phyloP scores from a whole-genome alignment of 805 yeast species.

The Candida tallmaniae region DNA sequence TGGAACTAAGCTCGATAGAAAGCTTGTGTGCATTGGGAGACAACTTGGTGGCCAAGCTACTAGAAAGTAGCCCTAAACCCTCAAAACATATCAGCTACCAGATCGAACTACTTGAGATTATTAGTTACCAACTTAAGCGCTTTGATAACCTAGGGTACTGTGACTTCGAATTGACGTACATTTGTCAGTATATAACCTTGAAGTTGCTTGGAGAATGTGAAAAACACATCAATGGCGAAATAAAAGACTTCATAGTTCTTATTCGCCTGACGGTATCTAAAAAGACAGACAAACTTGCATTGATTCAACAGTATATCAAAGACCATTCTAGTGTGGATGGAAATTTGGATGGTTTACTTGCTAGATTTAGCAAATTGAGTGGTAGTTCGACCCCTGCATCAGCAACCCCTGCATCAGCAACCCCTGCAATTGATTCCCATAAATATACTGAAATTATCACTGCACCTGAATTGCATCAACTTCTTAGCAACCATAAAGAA shows the following conservation, averaged over 20 bases:
- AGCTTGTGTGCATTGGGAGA: no score
- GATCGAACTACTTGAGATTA: slow-evolving; percentile 29
- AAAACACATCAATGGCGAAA: slow-evolving; percentile 8
- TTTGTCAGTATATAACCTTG: slow-evolving; percentile 18
- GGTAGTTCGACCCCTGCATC: not conserved
- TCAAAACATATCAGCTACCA: slow-evolving; percentile 22
- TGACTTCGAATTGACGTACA: slow-evolving; percentile 34
- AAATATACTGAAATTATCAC: slow-evolving; percentile 16
- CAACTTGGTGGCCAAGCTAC: slow-evolving; percentile 5
- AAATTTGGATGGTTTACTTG: slow-evolving; percentile 19
- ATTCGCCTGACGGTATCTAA: slow-evolving; percentile 14
- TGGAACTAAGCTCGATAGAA: no score
- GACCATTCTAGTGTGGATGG: not conserved
- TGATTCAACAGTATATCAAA: not conserved
- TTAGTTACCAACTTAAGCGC: slow-evolving; percentile 29
- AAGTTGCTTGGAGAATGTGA: slow-evolving; percentile 6
- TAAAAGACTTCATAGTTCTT: slow-evolving; percentile 14
- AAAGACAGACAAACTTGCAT: slow-evolving; percentile 9
- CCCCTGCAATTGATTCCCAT: not conserved
- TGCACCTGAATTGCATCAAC: slow-evolving; percentile 15
- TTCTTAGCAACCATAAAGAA: slow-evolving; percentile 1
- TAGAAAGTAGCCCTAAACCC: slow-evolving; percentile 9
- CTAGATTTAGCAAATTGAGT: slow-evolving; percentile 20
- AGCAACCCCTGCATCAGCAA: no score
- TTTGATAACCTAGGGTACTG: slow-evolving; percentile 26